Base-by-base conservation (phyloP, 2,329 filamentous ascomycete species). In the Colletotrichum siamense region DNA sequence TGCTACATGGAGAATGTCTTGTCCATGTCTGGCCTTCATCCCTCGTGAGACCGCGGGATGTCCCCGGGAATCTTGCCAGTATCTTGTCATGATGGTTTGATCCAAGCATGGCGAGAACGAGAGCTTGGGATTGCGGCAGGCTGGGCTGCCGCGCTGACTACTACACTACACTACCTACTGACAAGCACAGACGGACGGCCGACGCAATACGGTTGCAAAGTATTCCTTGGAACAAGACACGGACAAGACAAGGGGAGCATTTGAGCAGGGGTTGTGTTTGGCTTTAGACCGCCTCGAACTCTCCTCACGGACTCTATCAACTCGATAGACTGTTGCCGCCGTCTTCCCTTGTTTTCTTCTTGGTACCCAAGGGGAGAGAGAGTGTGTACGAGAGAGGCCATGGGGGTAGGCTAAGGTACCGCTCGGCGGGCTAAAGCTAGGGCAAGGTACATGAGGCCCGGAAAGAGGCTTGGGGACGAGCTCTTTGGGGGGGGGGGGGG, bases 211-310 rank as follows among this genome's bases (percentile, higher is more conserved):
- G 55, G 44, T 52, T 57, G 52, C 49, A 64, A 61, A 73, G 34
- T 32, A 32, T 63, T 73, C 70, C 70, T 76, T 69, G 70, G 63
- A 73, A 64, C 44, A 68, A 67, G 69, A 57, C 68, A 68, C 59
- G 32, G 73, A 52, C 49, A 59, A 44, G 55, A 63, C 69, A 69
- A 59, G 57, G 39, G 57, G 64, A 39, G 73, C 64, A 32, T 68
- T 63, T 63, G 57, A 49, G 70, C 73, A 76, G 64, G 73, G 73
- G 70, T 73, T 67, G 36, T 52, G 73, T 69, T 76, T 73, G 73
- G 70, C 70, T 59, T 49, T 65, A 76, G 73, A 76, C 70, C 73
- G 73, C 73, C 73, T 73, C 57, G 70, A 76, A 73, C 73, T 73
- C 24, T 73, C 70, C 55, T 73, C 64, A 61, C 73, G 34, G 73